phyloP scores from a whole-genome alignment of 1,139 yeast genomes.

The Kodamaea sp. region DNA sequence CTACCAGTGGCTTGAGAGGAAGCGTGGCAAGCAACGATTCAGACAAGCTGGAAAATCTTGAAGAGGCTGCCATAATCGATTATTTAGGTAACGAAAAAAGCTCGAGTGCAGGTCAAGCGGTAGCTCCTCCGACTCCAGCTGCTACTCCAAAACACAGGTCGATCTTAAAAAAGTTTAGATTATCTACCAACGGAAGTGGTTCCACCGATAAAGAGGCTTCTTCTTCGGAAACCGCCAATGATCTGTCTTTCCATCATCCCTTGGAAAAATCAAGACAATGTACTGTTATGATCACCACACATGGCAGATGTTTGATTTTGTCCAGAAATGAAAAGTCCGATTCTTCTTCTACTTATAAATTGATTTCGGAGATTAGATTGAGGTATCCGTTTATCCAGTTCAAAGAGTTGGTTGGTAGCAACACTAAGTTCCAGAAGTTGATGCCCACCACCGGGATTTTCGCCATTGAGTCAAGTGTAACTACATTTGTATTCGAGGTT shows the following conservation, averaged over 20 bases:
- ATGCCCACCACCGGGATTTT: slow-evolving; percentile 46
- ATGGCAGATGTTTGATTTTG: slow-evolving; percentile 54
- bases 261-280: slow-evolving; percentile 40
- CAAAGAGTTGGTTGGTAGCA: slow-evolving; percentile 47
- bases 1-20: slow-evolving; percentile 29
- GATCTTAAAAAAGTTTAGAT: slow-evolving; percentile 16
- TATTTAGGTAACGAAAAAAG: slow-evolving; percentile 1
- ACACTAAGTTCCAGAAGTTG: slow-evolving; percentile 28
- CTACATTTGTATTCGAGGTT: slow-evolving; percentile 56
- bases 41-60: slow-evolving; percentile 17
- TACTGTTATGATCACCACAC: slow-evolving; percentile 50
- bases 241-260: slow-evolving; percentile 16
- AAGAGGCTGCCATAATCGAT: slow-evolving; percentile 6
- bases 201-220: background rate
- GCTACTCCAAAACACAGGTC: slow-evolving; percentile 8
- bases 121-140: background rate
- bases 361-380: slow-evolving; percentile 49
- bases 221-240: slow-evolving; percentile 2
- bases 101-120: background rate
- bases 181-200: slow-evolving; percentile 14
- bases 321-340: slow-evolving; percentile 32
- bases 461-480: slow-evolving; percentile 47
- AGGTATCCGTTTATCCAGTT: slow-evolving; percentile 47
- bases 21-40: slow-evolving; percentile 12
- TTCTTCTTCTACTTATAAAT: slow-evolving; percentile 22